phyloP scores from a whole-genome alignment of 2,329 filamentous ascomycete species.

The Fusarium sp. region DNA sequence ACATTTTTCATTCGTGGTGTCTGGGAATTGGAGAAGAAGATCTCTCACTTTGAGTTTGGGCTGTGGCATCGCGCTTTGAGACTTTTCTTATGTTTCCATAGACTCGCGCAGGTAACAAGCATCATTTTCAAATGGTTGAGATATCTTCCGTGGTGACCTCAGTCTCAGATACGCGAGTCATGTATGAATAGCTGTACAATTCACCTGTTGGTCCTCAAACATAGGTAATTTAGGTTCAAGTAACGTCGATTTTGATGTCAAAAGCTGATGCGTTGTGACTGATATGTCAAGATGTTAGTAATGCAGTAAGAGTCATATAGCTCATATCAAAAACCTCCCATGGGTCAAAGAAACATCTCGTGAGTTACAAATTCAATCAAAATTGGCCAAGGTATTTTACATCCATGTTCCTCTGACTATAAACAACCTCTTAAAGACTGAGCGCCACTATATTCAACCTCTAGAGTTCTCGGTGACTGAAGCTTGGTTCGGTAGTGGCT shows the following conservation, averaged over 20 bases:
- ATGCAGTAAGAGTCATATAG: not conserved
- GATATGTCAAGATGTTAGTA: not conserved
- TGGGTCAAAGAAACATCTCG: too few relatives aligned
- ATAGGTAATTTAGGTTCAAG: not conserved
- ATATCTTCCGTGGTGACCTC: slow-evolving; percentile 30
- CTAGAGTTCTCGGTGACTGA: not conserved
- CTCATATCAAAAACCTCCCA: too few relatives aligned
- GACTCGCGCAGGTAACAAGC: slow-evolving; percentile 50
- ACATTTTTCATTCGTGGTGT: slow-evolving; percentile 43
- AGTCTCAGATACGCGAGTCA: slow-evolving; percentile 22
- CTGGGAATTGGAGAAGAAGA: slow-evolving; percentile 46
- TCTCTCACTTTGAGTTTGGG: slow-evolving; percentile 37
- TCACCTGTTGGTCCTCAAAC: slow-evolving; percentile 20
- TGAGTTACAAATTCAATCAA: not conserved
- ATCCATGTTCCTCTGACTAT: not conserved
- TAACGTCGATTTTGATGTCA: not conserved
- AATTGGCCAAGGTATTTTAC: too few relatives aligned
- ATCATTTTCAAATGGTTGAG: slow-evolving; percentile 43
- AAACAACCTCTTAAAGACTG: not conserved
- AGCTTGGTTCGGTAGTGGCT: slow-evolving; percentile 5
- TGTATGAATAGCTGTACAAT: slow-evolving; percentile 45
- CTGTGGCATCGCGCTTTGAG: slow-evolving; percentile 46
- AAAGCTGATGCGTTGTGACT: not conserved
- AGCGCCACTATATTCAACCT: not conserved
- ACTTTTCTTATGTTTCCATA: slow-evolving; percentile 45